Evolutionary conservation across 371 early-diverging fungal species (phyloP).

Genomic region (Mucor circinelloides): DNA sequence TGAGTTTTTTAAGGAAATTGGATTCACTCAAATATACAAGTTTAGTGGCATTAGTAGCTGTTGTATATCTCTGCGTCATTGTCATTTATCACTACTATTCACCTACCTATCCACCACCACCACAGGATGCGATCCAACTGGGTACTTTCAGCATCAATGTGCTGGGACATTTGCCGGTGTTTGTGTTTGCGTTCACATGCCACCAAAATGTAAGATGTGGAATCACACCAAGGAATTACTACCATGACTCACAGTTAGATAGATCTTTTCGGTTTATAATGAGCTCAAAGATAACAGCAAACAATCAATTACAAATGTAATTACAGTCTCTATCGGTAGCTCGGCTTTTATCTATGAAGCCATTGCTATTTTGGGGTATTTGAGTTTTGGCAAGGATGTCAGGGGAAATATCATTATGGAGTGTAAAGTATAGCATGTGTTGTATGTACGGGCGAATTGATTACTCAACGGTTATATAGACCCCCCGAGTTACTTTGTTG

Average conservation of each 20-base stretch:
- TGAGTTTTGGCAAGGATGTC: constrained; percentile 92
- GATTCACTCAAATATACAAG: constrained; percentile 65
- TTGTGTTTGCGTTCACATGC: constrained; percentile 96
- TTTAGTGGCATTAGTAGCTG: neutral
- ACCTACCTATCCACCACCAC: constrained; percentile 47
- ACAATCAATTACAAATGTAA: constrained; percentile 63
- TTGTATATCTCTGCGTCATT: constrained; percentile 66
- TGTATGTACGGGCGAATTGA: neutral
- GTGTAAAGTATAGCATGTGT: constrained; percentile 51
- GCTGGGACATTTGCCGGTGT: constrained; percentile 91
- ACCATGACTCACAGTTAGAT: neutral
- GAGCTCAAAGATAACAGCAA: constrained; percentile 85
- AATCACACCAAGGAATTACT: neutral
- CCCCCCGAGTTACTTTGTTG: constrained; percentile 71
- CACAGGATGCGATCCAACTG: constrained; percentile 39
- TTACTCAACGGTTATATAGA: constrained; percentile 37
- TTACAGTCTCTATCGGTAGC: constrained; percentile 75
- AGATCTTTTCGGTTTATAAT: constrained; percentile 93
- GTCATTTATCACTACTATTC: constrained; percentile 79
- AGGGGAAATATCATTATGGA: constrained; percentile 88
- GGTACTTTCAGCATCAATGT: constrained; percentile 63
- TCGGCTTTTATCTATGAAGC: constrained; percentile 85
- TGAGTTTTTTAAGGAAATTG: constrained; percentile 83
- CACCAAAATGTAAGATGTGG: constrained; percentile 68
- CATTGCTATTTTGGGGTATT: constrained; percentile 92